phyloP scores from a whole-genome alignment of 2,329 filamentous ascomycete species.

The Diplodia intermedia region DNA sequence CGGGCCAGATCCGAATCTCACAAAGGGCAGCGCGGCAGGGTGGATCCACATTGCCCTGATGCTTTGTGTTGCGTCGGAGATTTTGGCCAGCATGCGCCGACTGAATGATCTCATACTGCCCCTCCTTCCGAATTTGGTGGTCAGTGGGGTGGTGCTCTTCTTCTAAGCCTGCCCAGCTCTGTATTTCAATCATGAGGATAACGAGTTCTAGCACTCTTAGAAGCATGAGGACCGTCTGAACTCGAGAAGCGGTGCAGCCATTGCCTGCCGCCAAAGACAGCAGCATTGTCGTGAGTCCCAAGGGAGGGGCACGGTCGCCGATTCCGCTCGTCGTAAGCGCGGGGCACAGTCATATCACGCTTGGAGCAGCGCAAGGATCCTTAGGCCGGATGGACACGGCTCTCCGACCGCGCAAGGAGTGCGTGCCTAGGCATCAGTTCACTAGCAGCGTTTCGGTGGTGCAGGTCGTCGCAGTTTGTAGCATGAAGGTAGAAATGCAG shows the following conservation, averaged over 20 bases:
- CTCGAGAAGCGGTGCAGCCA: background rate
- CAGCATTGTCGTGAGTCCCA: background rate
- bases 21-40: background rate
- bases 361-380: background rate
- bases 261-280: background rate
- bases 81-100: background rate
- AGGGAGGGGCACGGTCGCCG: background rate
- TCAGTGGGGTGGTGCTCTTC: background rate
- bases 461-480: background rate
- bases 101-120: constrained; percentile 19
- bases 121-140: background rate
- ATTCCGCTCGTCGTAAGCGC: background rate
- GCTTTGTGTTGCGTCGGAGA: constrained; percentile 22
- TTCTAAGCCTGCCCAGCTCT: background rate
- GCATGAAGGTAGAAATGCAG: constrained; percentile 2
- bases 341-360: background rate
- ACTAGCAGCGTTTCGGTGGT: constrained; percentile 18
- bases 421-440: background rate
- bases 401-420: background rate
- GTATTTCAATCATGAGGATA: background rate
- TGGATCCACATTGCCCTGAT: constrained; percentile 10
- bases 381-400: background rate
- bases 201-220: background rate
- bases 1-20: constrained; percentile 17
- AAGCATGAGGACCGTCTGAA: background rate